Conservation (phyloP, 441 rosid genomes). For the Populus hybrid region DNA sequence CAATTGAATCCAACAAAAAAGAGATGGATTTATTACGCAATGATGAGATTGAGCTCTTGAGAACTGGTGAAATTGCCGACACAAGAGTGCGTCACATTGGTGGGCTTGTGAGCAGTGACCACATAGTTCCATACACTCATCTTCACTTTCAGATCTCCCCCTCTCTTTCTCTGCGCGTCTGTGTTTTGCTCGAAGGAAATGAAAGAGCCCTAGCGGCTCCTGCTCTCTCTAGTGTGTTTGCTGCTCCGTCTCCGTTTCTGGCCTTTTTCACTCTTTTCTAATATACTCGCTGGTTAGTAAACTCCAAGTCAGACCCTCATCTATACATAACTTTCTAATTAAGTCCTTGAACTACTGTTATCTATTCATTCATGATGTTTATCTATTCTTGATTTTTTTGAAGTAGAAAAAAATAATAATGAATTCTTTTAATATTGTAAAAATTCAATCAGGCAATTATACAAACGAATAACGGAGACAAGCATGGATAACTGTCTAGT, state of each 20-base stretch:
- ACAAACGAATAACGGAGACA: too few species aligned
- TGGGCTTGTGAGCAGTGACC: conserved; percentile 98
- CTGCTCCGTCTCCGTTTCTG: background rate
- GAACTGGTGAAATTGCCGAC: conserved; percentile 98
- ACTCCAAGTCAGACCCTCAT: background rate
- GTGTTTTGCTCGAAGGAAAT: background rate
- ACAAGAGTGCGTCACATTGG: conserved; percentile 92
- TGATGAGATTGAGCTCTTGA: conserved; percentile 92
- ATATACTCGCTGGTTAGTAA: too few species aligned
- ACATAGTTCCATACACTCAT: conserved; percentile 98
- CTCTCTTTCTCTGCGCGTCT: background rate
- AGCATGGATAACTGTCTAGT: too few species aligned
- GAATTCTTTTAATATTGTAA: too few species aligned
- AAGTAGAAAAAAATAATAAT: too few species aligned
- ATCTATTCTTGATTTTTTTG: too few species aligned
- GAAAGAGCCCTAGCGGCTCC: conserved; percentile 9
- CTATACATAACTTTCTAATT: background rate
- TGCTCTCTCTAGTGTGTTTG: background rate
- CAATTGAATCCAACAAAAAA: background rate
- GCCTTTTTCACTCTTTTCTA: background rate
- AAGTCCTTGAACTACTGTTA: background rate
- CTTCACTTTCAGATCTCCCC: background rate
- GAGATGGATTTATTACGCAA: conserved; percentile 48
- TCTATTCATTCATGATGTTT: too few species aligned
- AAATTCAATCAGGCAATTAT: too few species aligned